phyloP scores from a whole-genome alignment of 352 stramenopile genomes.

The Globisporangium middletonii region DNA sequence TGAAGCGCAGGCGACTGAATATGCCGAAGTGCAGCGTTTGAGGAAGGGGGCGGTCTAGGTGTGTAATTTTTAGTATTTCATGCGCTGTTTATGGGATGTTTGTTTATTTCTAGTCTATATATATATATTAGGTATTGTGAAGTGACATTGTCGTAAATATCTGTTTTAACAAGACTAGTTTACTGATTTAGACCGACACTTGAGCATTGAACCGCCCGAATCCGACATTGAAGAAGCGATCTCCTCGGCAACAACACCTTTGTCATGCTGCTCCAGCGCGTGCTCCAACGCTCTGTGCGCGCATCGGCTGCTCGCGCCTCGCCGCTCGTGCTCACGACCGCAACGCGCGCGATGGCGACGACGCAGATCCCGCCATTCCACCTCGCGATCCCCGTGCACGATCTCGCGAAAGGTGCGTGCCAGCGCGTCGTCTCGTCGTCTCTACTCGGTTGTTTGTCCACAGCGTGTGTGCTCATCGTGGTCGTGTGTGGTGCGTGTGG shows the following conservation, averaged over 20 bases:
- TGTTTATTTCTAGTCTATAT: background rate
- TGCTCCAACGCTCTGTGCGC: background rate
- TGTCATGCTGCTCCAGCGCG: constrained; percentile 9
- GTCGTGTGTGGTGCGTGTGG: too few relatives aligned
- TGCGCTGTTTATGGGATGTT: background rate
- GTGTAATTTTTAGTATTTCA: background rate
- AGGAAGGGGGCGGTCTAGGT: background rate
- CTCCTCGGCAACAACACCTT: background rate
- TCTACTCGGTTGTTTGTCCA: background rate
- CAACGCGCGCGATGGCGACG: constrained; percentile 1
- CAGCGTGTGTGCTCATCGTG: too few relatives aligned
- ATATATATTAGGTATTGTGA: background rate
- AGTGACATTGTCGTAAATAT: background rate
- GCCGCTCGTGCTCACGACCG: background rate
- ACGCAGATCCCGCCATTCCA: constrained; percentile 73
- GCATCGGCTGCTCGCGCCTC: too few relatives aligned
- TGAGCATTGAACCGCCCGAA: background rate
- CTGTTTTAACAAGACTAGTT: background rate
- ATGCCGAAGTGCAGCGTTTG: too few relatives aligned
- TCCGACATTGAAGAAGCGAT: background rate
- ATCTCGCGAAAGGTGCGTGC: constrained; percentile 65
- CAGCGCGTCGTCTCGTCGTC: background rate
- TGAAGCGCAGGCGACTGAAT: too few relatives aligned
- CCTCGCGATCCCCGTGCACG: constrained; percentile 94
- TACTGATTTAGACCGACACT: background rate